Conservation (phyloP, 73 alveolate species). For the Symbiodinium pilosum region DNA sequence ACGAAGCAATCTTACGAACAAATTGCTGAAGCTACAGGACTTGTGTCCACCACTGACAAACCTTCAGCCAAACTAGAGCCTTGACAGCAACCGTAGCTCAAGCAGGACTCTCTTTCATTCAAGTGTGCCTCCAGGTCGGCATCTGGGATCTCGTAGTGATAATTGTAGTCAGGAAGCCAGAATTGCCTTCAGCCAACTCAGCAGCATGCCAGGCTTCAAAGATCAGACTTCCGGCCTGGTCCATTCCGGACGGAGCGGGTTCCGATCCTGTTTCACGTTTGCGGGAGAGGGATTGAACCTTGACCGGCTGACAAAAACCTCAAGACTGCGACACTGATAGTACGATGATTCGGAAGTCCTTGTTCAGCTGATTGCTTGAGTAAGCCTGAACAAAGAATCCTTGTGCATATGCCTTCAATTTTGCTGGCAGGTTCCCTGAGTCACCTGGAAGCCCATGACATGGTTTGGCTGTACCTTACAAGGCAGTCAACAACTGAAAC, state of each 20-base stretch:
- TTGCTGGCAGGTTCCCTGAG: too few relatives aligned
- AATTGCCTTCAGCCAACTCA: slow-evolving; percentile 28
- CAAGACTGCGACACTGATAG: too few relatives aligned
- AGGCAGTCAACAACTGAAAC: neutral
- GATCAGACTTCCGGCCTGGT: neutral
- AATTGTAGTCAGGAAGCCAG: slow-evolving; percentile 91
- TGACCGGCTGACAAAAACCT: neutral
- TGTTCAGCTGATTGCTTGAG: slow-evolving; percentile 61
- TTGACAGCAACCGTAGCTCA: too few relatives aligned
- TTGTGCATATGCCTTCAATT: too few relatives aligned
- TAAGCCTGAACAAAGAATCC: slow-evolving; percentile 16
- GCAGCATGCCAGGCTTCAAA: neutral
- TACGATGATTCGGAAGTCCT: neutral
- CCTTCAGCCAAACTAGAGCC: too few relatives aligned
- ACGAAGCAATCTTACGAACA: too few relatives aligned
- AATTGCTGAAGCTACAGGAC: too few relatives aligned
- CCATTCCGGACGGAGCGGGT: neutral
- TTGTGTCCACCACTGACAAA: too few relatives aligned
- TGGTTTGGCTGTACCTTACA: slow-evolving; percentile 1
- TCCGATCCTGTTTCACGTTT: neutral
- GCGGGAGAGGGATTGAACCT: neutral
- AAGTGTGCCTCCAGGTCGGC: slow-evolving; percentile 71
- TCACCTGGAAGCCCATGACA: neutral
- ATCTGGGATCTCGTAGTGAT: slow-evolving; percentile 83
- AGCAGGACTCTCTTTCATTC: too few relatives aligned